Conservation (phyloP, 1,139 yeast species). For the Candida dubliniensis region DNA sequence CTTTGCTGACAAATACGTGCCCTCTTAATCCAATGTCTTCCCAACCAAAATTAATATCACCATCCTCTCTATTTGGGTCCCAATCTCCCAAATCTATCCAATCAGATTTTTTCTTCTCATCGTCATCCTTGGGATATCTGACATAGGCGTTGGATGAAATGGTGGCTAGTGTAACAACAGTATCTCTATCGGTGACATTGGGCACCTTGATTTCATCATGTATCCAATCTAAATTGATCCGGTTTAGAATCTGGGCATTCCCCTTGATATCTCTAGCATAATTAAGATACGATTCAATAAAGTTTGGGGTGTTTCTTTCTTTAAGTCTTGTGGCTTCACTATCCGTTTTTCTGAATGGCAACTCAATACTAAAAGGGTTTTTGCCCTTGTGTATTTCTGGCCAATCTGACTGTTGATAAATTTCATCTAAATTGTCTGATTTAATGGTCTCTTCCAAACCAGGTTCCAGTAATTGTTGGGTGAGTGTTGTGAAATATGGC, state of each 20-base stretch:
- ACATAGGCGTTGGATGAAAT: conserved; percentile 95
- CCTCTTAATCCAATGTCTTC: conserved; percentile 81
- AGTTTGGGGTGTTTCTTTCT: conserved; percentile 60
- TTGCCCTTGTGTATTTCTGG: conserved; percentile 31
- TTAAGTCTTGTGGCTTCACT: conserved; percentile 47
- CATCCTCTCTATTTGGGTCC: conserved; percentile 39
- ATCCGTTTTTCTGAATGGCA: conserved; percentile 25
- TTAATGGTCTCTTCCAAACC: conserved; percentile 11
- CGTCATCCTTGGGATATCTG: conserved; percentile 66
- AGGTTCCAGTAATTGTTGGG: conserved; percentile 10
- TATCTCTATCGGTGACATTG: conserved; percentile 68
- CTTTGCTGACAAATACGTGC: conserved; percentile 75
- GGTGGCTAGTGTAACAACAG: conserved; percentile 73
- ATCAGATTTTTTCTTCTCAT: conserved; percentile 52
- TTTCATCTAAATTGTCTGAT: conserved; percentile 23
- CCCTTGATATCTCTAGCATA: conserved; percentile 52
- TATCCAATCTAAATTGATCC: conserved; percentile 57
- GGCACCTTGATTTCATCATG: conserved; percentile 59
- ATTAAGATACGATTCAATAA: conserved; percentile 62
- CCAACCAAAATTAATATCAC: conserved; percentile 74
- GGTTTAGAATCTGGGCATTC: conserved; percentile 41
- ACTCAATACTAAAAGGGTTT: conserved; percentile 45
- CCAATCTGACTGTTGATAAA: conserved; percentile 39
- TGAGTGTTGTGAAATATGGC: conserved; percentile 9
- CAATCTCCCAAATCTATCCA: conserved; percentile 84